Evolutionary conservation across 805 yeast species (phyloP).

Genomic region (Clavispora phyllophila): DNA sequence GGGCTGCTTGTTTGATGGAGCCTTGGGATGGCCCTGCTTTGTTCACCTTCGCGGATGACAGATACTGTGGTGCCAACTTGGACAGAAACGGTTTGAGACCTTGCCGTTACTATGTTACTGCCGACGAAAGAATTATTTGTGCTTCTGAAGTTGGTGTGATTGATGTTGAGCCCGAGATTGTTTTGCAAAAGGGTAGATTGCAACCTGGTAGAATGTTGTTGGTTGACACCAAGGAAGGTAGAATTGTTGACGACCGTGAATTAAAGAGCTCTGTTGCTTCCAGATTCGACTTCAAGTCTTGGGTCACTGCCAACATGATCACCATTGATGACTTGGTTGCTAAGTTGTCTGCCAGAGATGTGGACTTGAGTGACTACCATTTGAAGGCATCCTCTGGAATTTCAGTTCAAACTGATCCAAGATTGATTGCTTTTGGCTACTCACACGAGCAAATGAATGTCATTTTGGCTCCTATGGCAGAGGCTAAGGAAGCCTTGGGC

Average conservation of each 20-base stretch:
- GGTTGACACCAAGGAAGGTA: slow-evolving; percentile 89
- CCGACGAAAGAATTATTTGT: slow-evolving; percentile 92
- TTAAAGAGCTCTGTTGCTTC: slow-evolving; percentile 75
- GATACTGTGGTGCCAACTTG: slow-evolving; percentile 96
- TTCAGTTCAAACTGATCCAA: slow-evolving; percentile 69
- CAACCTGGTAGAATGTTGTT: slow-evolving; percentile 79
- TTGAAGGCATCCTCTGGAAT: background rate
- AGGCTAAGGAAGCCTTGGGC: slow-evolving; percentile 92
- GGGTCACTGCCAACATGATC: slow-evolving; percentile 85
- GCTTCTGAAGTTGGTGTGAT: slow-evolving; percentile 95
- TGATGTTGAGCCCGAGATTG: slow-evolving; percentile 79
- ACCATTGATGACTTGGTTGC: slow-evolving; percentile 69
- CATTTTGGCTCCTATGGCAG: slow-evolving; percentile 91
- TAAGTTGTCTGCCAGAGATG: slow-evolving; percentile 46
- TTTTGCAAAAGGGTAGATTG: slow-evolving; percentile 87
- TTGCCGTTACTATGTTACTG: slow-evolving; percentile 93
- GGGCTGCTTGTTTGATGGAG: slow-evolving; percentile 99
- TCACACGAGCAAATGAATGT: slow-evolving; percentile 88
- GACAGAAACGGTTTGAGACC: slow-evolving; percentile 98
- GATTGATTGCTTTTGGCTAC: slow-evolving; percentile 83
- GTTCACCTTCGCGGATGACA: slow-evolving; percentile 93
- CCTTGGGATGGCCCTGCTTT: slow-evolving; percentile 99
- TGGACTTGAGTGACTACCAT: slow-evolving; percentile 14
- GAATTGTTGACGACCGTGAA: slow-evolving; percentile 89
- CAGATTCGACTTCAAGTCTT: slow-evolving; percentile 85